Base-by-base conservation (phyloP, 208 protist species). In the Angomonas desouzai region DNA sequence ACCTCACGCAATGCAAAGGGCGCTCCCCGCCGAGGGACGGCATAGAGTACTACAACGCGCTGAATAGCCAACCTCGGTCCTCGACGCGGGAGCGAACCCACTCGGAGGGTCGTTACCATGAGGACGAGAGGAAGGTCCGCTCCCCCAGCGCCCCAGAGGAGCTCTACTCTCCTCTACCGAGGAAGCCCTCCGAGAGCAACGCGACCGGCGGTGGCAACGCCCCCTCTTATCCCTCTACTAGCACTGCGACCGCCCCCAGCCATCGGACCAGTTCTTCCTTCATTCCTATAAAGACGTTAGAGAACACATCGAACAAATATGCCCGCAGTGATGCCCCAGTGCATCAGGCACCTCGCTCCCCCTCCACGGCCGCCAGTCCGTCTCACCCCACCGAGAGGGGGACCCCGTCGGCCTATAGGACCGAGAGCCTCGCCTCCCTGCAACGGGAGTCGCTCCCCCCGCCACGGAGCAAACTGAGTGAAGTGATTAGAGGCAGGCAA, bases 1-100 rank as follows among this genome's bases (percentile, higher is more conserved):
- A 83, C 64, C 38, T 83, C 47, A 36, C 63, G 11, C n/a, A 59
- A 7, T 88, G 78, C 22, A 47, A 47, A 28, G 56, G 56, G 2
- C 28, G 47, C 16, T 48, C 56, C 1, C 56, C 56, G 34, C 43
- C 58, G 1, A 27, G 51, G 0, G 68, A 60, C 22, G 72, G 66
- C 16, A 13, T 77, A 13, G 72, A 70, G 13, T 73, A 70, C 32
- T 77, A 73, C 53, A 48, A 67, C 10, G 48, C 49, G 13, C 66
- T 72, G 23, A 77, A 77, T 38, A 22, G 33, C 1, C 32, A 61
- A 61, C 18, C 13, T 29, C 29, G 22, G 34, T 48, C 33, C 32
- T 38, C 56, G 0, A 61, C 33, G 7, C 30, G 34, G 10, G 56
- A 61, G n/a, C 4, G n/a, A 27, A 48, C 28, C 30, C 30, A 3